Base-by-base conservation (phyloP, 148 eudicot species). In the Camellia lanceoleosa region DNA sequence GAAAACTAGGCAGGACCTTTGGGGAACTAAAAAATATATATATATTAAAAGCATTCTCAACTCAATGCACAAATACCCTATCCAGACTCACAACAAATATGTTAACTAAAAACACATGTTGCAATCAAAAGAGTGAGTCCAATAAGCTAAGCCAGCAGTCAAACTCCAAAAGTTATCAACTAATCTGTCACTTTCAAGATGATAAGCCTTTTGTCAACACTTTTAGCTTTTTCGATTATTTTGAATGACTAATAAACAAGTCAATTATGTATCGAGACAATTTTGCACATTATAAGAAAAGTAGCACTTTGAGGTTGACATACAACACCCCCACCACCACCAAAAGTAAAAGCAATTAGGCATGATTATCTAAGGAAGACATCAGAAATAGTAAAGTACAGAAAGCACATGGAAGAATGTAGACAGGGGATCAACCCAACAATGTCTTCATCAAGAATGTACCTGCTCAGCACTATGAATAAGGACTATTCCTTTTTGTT, bases 401-500 rank as follows among this genome's bases (percentile, higher is more conserved):
- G 3, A 7, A 13, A 55, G 5, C 6, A 44, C 42, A 79, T 60
- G 60, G 44, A 5, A 80, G 20, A 19, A 67, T 23, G 44, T 42
- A 54, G 23, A 67, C n/a, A 78, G 15, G 23, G 64, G 66, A 80
- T 38, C 49, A 5, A 23, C 5, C 61, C 55, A 59, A 72, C 15
- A 73, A 19, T 10, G 58, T 42, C 30, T 42, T n/a, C 60, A 49
- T 52, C 19, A 42, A 42, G 49, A 59, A 3, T 19, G 38, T 86
- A 92, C 98, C 98, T 93, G 94, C 65, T 91, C 92, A 80, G 98
- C 98, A 83, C 89, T 93, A 83, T 95, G 98, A 84, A 93, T 95
- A 71, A 95, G 89, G 59, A 95, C 98, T 15, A 97, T 95, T 86
- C 98, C 98, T 90, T 95, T 95, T 95, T 70, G 98, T 95, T 87